Base-by-base conservation (phyloP, 2,329 filamentous ascomycete genomes). In the Capronia americana region DNA sequence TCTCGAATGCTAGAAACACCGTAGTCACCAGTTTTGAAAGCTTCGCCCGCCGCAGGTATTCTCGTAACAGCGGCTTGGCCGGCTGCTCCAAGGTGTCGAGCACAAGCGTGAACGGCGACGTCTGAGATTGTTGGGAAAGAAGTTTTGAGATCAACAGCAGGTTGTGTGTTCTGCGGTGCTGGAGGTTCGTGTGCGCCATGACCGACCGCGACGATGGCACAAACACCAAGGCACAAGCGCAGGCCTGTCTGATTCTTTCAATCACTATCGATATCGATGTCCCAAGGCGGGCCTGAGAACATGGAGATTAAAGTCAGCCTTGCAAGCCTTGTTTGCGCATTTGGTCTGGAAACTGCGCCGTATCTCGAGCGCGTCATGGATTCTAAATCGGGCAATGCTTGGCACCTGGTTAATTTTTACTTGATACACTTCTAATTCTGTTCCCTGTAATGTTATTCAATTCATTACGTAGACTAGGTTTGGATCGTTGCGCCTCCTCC, bases 81-180 rank as follows among this genome's bases (percentile, higher is more conserved):
- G 89, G 88, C 79, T 97, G 93, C 79, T 96, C 92, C 32, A 97
- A 83, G 38, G 85, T 92, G 78, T 98, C 94, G 64, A 97, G 83
- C 2, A 97, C 79, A 28, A 98, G 82, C 0, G 93, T 97, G 74
- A 98, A 88, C 2, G 94, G 94, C 57, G 92, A 96, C 14, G 90
- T 53, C 10, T 61, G 58, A 8, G 46, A n/a, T 28, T 51, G 48
- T 7, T 88, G 64, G 87, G 88, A 92, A 69, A 97, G 83, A 1
- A 97, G 82, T 75, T 92, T 93, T 69, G 93, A 91, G 63, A 97
- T 88, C 2, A 96, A 83, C 2, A 96, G 86, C 24, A 96, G 81
- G 76, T 93, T 93, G 78, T 97, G 93, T 23, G 92, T 93, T 70
- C 92, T 87, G 32, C 91, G 85, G 75, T 96, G 92, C 55, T 80